phyloP scores from a whole-genome alignment of 2,329 filamentous ascomycete species.

The Tolypocladium tropicale region DNA sequence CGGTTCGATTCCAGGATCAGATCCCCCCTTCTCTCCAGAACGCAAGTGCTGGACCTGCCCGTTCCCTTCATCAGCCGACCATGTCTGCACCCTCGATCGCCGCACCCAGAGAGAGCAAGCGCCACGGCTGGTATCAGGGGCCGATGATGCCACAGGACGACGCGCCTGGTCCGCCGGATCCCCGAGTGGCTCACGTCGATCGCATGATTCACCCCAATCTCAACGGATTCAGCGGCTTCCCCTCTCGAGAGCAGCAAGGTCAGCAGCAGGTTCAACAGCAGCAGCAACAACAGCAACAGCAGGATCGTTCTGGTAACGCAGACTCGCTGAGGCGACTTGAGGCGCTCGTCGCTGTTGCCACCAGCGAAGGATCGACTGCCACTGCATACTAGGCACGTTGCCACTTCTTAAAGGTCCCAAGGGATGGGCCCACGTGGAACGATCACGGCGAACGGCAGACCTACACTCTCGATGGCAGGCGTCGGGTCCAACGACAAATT shows the following conservation, averaged over 20 bases:
- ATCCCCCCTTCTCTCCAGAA: constrained; percentile 23
- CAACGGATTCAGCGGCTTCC: constrained; percentile 40
- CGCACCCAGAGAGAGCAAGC: constrained; percentile 50
- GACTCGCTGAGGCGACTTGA: constrained; percentile 29
- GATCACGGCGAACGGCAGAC: not conserved
- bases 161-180: constrained; percentile 16
- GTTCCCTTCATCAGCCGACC: constrained; percentile 42
- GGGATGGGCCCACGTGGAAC: not conserved
- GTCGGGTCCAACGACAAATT: not conserved
- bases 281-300: constrained; percentile 16
- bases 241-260: constrained; percentile 19
- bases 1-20: constrained; percentile 46
- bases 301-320: constrained; percentile 17
- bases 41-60: constrained; percentile 9
- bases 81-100: constrained; percentile 47
- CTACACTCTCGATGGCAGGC: not conserved
- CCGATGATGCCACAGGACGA: constrained; percentile 30
- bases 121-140: constrained; percentile 64
- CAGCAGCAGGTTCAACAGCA: constrained; percentile 10
- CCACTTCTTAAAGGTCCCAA: too few relatives aligned
- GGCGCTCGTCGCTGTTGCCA: constrained; percentile 33
- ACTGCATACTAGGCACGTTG: constrained; percentile 26
- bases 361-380: constrained; percentile 31
- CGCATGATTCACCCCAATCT: constrained; percentile 50
- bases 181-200: constrained; percentile 35